Percentiles rank a stretch among this genome's conserved stretches.
Conservation (phyloP, 75 land plant genomes). For the Pseudotsuga menziesii region DNA sequence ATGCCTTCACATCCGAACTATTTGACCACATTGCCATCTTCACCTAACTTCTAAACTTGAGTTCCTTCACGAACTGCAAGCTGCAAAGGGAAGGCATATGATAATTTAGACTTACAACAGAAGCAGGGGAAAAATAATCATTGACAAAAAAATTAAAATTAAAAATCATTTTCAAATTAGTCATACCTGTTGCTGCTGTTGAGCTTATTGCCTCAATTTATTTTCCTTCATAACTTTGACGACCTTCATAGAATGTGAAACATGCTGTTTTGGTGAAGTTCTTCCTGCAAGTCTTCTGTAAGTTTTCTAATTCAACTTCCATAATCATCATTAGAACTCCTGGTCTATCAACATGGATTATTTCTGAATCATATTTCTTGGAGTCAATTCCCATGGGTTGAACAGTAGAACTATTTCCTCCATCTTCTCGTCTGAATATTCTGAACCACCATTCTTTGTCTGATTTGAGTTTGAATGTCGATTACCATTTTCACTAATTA, state of each 20-base stretch:
- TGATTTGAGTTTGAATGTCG: neutral
- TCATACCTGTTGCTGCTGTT: constrained; percentile 3
- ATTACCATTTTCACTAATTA: neutral
- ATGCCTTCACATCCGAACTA: neutral
- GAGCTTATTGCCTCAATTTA: constrained; percentile 50
- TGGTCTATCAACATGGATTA: neutral
- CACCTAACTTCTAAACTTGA: neutral
- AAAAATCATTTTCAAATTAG: neutral
- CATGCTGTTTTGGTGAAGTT: no score
- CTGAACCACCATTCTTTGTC: neutral
- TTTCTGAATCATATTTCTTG: constrained; percentile 6
- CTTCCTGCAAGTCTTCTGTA: no score
- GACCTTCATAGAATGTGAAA: constrained; percentile 80
- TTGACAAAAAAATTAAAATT: neutral
- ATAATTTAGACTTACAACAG: neutral
- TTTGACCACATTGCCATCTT: neutral
- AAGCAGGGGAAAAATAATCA: neutral
- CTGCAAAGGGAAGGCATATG: neutral
- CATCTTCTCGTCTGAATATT: neutral
- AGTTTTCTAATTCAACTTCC: no score
- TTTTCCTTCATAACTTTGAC: constrained; percentile 76
- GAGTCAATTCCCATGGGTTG: neutral
- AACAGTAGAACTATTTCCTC: neutral
- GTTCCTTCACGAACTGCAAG: neutral
- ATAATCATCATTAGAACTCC: neutral